Conservation (phyloP, 768 basidiomycete genomes). For the Glaciozyma martinii region DNA sequence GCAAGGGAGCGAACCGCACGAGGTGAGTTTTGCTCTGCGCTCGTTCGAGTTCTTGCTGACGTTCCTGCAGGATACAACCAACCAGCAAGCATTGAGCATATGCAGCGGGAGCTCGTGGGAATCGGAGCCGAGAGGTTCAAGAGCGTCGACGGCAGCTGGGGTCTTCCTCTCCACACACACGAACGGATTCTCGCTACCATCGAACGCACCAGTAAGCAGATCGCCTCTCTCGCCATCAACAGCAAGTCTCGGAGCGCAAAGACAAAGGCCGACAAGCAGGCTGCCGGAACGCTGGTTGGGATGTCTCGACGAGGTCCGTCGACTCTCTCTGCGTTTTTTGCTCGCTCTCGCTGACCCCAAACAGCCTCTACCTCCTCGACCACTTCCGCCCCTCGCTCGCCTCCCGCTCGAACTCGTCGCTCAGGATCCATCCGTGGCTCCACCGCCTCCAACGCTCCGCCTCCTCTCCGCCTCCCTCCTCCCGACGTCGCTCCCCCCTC, state of each 20-base stretch:
- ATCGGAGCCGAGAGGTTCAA: slow-evolving; percentile 27
- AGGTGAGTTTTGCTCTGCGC: background rate
- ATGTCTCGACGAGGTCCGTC: background rate
- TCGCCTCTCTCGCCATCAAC: background rate
- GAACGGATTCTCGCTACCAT: background rate
- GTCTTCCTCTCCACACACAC: background rate
- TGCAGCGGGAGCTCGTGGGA: slow-evolving; percentile 1
- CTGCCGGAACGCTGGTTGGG: background rate
- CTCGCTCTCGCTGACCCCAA: background rate
- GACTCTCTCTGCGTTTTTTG: too few relatives aligned
- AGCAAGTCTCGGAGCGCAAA: background rate
- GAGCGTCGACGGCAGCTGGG: background rate
- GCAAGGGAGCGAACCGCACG: slow-evolving; percentile 1
- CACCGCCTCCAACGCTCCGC: background rate
- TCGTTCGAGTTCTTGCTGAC: too few relatives aligned
- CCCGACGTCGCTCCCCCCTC: background rate
- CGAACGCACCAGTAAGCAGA: background rate
- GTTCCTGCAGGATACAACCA: background rate
- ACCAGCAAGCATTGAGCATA: background rate
- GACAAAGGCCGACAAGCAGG: background rate
- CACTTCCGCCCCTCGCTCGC: background rate
- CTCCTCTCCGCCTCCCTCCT: background rate
- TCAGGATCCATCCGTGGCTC: background rate
- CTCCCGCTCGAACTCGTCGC: background rate
- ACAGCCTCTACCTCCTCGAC: background rate